Conservation (phyloP, 345 rosid genomes). For the Dipteronia dyeriana region DNA sequence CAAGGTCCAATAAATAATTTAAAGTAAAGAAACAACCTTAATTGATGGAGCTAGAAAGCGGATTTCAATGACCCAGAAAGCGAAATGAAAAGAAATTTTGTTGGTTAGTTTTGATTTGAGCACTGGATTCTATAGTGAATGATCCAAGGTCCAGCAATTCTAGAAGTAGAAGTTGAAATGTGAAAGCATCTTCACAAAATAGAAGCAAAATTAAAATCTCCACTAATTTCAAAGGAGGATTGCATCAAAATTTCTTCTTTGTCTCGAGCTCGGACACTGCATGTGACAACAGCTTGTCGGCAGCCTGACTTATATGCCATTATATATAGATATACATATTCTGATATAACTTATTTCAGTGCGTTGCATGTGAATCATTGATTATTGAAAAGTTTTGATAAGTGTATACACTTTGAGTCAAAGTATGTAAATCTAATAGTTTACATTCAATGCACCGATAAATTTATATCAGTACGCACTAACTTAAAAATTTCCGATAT, state of each 20-base stretch:
- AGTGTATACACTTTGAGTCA: too few species aligned
- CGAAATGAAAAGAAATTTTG: background rate
- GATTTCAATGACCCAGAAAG: conserved; percentile 5
- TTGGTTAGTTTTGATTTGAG: background rate
- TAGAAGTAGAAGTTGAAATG: conserved; percentile 1
- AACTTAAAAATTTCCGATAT: too few species aligned
- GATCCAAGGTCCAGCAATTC: conserved; percentile 18
- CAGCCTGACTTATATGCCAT: background rate
- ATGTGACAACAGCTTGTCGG: conserved; percentile 20
- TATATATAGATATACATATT: too few species aligned
- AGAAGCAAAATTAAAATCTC: conserved; percentile 1
- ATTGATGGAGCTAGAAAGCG: background rate
- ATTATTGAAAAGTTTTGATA: too few species aligned
- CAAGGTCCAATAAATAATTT: background rate
- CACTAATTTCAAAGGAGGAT: conserved; percentile 21
- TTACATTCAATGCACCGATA: too few species aligned
- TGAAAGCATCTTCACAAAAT: conserved; percentile 1
- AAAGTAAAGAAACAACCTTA: background rate
- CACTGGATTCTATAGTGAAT: conserved; percentile 21
- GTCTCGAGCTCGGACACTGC: conserved; percentile 16
- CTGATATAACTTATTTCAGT: too few species aligned
- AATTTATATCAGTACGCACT: too few species aligned
- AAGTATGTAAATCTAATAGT: too few species aligned
- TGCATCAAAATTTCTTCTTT: conserved; percentile 1
- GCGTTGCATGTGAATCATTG: too few species aligned